phyloP scores from a whole-genome alignment of 2,329 filamentous ascomycete species.

The Proliferodiscus dingleyae region DNA sequence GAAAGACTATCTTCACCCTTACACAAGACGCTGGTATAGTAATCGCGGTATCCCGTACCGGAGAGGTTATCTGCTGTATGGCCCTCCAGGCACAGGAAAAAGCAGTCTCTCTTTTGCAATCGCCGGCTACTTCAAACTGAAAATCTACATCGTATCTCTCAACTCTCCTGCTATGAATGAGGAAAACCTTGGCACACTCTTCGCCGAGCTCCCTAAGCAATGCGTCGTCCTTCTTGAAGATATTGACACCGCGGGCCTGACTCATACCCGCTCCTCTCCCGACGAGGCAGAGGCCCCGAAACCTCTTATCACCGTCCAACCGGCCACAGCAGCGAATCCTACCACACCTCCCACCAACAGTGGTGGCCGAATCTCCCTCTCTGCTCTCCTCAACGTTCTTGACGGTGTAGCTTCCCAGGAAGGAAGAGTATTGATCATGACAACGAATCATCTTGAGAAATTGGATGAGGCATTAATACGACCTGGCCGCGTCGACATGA shows the following conservation, averaged over 20 bases:
- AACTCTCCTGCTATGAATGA: conserved; percentile 59
- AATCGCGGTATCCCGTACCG: conserved; percentile 82
- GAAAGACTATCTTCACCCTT: conserved; percentile 57
- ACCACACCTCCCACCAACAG: conserved; percentile 4
- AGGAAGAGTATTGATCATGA: conserved; percentile 66
- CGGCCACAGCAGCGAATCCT: conserved; percentile 7
- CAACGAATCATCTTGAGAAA: conserved; percentile 59
- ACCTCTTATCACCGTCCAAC: conserved; percentile 18
- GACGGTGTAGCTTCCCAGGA: conserved; percentile 65
- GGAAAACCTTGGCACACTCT: conserved; percentile 59
- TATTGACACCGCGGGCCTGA: conserved; percentile 68
- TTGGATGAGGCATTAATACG: conserved; percentile 58
- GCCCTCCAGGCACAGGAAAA: conserved; percentile 77
- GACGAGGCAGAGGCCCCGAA: conserved; percentile 9
- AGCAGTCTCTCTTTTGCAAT: conserved; percentile 66
- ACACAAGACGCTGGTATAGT: conserved; percentile 71
- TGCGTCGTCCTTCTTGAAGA: conserved; percentile 74
- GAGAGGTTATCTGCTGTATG: conserved; percentile 76
- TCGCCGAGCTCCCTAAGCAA: conserved; percentile 60
- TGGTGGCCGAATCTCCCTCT: conserved; percentile 46
- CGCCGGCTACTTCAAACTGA: conserved; percentile 64
- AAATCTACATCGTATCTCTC: conserved; percentile 67
- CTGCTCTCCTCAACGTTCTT: conserved; percentile 62
- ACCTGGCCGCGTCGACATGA: conserved; percentile 58
- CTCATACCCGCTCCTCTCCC: conserved; percentile 37